A percentile compares a stretch with the other conserved stretches of the same genome.
These are phyloP conservation scores for Pisolithus thermaeus DNA, from an alignment of 1,284 basidiomycete species.

Conservation along the genomic window DNA sequence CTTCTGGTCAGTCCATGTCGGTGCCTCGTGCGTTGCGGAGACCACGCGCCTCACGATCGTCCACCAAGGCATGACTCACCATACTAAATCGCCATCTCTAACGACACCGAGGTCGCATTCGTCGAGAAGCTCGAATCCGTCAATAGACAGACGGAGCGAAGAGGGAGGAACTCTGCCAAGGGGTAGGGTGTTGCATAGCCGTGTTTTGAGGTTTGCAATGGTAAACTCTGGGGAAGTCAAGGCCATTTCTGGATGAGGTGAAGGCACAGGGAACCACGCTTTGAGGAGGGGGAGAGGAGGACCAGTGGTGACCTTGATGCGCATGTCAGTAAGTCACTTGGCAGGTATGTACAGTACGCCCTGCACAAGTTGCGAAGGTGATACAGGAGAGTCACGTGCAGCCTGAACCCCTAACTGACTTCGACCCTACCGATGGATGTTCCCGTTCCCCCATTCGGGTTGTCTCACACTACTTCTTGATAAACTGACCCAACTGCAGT, in stretches of 20 bases:
- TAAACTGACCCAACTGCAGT: too few species aligned
- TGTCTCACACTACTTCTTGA: too few species aligned
- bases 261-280: conserved; percentile 35
- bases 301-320: conserved; percentile 34
- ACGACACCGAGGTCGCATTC: conserved; percentile 32
- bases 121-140: conserved; percentile 42
- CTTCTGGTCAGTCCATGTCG: background rate
- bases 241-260: background rate
- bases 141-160: conserved; percentile 30
- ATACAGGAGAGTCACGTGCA: too few species aligned
- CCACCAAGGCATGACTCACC: conserved; percentile 23
- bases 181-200: conserved; percentile 13
- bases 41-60: background rate
- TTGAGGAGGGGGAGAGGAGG: conserved; percentile 35
- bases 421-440: too few species aligned
- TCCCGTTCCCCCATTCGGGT: too few species aligned
- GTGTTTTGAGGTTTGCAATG: conserved; percentile 15
- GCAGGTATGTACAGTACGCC: too few species aligned
- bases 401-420: too few species aligned
- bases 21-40: background rate
- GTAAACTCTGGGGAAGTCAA: background rate
- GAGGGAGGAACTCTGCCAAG: conserved; percentile 8
- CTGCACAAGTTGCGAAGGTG: too few species aligned
- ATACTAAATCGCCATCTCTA: conserved; percentile 40
- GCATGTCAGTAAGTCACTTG: conserved; percentile 23